These are phyloP conservation scores for Russula earlei DNA, from an alignment of 768 basidiomycete genomes.

Conservation along the genomic window DNA sequence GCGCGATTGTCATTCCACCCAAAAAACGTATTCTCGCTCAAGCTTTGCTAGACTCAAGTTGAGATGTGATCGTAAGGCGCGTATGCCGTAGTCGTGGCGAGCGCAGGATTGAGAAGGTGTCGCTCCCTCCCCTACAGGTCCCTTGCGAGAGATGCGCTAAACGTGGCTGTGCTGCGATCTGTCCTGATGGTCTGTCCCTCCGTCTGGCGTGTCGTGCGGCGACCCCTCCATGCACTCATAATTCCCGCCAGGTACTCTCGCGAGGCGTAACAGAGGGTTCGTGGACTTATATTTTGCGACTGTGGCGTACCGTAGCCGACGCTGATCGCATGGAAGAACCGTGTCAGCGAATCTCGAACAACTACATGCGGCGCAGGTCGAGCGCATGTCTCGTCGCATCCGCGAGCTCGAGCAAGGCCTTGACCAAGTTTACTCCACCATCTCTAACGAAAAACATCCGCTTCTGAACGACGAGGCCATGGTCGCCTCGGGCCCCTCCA, in stretches of 20 bases:
- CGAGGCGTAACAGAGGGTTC: conserved; percentile 40
- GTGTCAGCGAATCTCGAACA: conserved; percentile 63
- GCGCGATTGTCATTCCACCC: conserved; percentile 4
- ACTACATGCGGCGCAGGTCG: conserved; percentile 25
- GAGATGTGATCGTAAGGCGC: conserved; percentile 54
- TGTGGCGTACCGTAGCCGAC: too few relatives aligned
- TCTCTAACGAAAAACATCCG: conserved; percentile 12
- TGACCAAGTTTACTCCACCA: conserved; percentile 12
- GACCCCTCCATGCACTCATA: neutral
- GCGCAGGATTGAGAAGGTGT: neutral
- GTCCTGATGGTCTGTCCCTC: conserved; percentile 51
- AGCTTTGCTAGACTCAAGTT: conserved; percentile 42
- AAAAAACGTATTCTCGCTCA: neutral
- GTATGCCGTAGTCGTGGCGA: conserved; percentile 12
- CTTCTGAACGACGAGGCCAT: conserved; percentile 5
- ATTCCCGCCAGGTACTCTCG: conserved; percentile 36
- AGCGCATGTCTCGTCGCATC: conserved; percentile 16
- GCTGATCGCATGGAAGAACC: conserved; percentile 28
- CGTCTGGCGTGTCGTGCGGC: neutral
- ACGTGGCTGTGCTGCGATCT: conserved; percentile 65
- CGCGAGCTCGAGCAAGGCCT: conserved; percentile 17
- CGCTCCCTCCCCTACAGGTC: conserved; percentile 34
- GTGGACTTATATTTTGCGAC: conserved; percentile 7
- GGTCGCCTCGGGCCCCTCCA: neutral
- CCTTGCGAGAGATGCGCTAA: conserved; percentile 74